Conservation (phyloP, 176 grass and related monocot genomes). For the Musa troglodytarum region DNA sequence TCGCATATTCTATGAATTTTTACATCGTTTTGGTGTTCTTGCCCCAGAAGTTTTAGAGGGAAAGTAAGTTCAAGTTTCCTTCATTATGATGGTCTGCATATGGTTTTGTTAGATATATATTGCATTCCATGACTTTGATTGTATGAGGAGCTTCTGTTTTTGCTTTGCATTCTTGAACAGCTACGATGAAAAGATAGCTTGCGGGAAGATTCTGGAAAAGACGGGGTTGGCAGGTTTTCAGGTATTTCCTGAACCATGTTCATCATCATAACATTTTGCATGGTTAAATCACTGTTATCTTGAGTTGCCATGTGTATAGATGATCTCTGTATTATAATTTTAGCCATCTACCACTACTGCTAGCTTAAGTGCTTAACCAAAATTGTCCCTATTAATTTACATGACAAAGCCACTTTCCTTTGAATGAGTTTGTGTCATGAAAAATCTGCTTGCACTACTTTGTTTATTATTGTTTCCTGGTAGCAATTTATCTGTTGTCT, state of each 20-base stretch:
- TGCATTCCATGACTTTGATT: neutral
- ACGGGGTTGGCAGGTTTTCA: conserved; percentile 83
- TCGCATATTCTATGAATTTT: conserved; percentile 80
- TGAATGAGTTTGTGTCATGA: neutral
- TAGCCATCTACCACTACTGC: neutral
- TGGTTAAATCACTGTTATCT: neutral
- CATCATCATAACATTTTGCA: neutral
- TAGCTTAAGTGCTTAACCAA: neutral
- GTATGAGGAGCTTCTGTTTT: conserved; percentile 2
- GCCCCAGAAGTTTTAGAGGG: conserved; percentile 71
- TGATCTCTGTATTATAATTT: neutral
- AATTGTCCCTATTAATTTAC: neutral
- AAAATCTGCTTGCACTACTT: neutral
- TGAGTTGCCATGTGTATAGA: neutral
- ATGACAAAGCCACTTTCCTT: neutral
- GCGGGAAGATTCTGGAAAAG: conserved; percentile 88
- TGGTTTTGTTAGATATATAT: neutral
- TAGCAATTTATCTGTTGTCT: too few relatives aligned
- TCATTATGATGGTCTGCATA: neutral
- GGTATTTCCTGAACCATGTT: conserved; percentile 36
- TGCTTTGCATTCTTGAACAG: conserved; percentile 33
- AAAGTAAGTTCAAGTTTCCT: conserved; percentile 32
- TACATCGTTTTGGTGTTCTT: conserved; percentile 93
- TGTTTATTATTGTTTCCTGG: too few relatives aligned
- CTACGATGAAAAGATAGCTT: conserved; percentile 84